Evolutionary conservation across 805 yeast species (phyloP).

Genomic region (Ogataea glucozyma): DNA sequence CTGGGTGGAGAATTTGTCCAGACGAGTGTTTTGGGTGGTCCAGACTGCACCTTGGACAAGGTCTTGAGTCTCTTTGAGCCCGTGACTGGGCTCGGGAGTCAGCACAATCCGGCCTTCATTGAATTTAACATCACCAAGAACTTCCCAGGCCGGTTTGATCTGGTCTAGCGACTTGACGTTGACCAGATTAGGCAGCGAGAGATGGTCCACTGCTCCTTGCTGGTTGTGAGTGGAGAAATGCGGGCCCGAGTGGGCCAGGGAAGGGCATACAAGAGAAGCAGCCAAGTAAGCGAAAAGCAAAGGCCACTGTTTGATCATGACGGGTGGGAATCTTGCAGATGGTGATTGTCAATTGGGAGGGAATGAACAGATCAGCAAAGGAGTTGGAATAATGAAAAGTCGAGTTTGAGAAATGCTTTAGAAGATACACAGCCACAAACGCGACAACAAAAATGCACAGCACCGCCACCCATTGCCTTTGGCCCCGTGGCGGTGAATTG

Average conservation of each 20-base stretch:
- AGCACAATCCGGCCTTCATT: slow-evolving; percentile 55
- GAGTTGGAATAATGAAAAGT: no score
- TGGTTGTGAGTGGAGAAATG: slow-evolving; percentile 6
- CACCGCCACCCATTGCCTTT: no score
- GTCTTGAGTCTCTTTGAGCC: slow-evolving; percentile 27
- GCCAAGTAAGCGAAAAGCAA: slow-evolving; percentile 1
- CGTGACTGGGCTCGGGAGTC: slow-evolving; percentile 42
- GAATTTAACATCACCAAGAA: slow-evolving; percentile 40
- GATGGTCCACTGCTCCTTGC: slow-evolving; percentile 4
- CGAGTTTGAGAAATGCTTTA: no score
- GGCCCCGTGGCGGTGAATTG: not conserved
- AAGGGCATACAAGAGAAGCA: not conserved
- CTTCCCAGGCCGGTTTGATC: slow-evolving; percentile 48
- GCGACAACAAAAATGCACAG: no score
- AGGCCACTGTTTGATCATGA: not conserved
- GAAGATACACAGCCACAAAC: no score
- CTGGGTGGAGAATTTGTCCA: slow-evolving; percentile 49
- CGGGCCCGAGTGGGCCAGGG: slow-evolving; percentile 9
- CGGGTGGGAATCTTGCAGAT: no score
- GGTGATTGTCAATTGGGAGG: no score
- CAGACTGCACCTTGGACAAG: slow-evolving; percentile 47
- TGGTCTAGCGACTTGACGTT: slow-evolving; percentile 24
- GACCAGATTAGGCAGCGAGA: slow-evolving; percentile 32
- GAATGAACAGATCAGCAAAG: no score
- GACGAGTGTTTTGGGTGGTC: slow-evolving; percentile 34